phyloP scores from a whole-genome alignment of 495 filamentous ascomycete species.

The Neurospora sp. region DNA sequence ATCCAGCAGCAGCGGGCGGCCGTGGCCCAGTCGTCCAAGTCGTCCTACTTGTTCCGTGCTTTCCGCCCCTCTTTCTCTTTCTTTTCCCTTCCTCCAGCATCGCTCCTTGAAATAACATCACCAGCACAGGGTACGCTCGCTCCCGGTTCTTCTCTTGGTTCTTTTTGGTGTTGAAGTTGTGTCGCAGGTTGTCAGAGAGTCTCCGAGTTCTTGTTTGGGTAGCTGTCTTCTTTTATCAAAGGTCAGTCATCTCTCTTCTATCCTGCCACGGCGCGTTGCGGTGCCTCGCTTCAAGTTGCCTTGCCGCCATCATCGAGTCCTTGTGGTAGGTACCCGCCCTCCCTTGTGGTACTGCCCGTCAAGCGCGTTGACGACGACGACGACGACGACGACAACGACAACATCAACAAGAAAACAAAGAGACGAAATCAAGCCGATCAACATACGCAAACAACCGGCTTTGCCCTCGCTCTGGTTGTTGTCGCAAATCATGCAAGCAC shows the following conservation, averaged over 20 bases:
- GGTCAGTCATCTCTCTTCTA: slow-evolving; percentile 7
- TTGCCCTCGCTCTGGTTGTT: not conserved
- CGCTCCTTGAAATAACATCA: slow-evolving; percentile 9
- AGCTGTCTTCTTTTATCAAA: slow-evolving; percentile 6
- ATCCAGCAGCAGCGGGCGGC: not conserved
- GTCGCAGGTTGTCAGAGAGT: slow-evolving; percentile 7
- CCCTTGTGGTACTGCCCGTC: not conserved
- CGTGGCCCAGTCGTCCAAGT: slow-evolving; percentile 4
- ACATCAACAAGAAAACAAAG: not conserved
- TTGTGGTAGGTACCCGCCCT: not conserved
- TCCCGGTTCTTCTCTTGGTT: not conserved
- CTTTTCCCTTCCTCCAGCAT: slow-evolving; percentile 12
- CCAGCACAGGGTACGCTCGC: slow-evolving; percentile 3
- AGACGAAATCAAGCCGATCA: not conserved
- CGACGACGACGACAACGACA: not conserved
- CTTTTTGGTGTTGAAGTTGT: slow-evolving; percentile 24
- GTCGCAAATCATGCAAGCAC: not conserved
- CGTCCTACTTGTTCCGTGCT: slow-evolving; percentile 18
- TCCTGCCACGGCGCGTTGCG: not conserved
- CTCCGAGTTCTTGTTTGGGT: not conserved
- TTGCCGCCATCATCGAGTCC: not conserved
- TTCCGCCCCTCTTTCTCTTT: slow-evolving; percentile 17
- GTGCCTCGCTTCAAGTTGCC: not conserved
- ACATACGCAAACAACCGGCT: not conserved
- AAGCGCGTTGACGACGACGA: not conserved